Evolutionary conservation across 1,284 basidiomycete species (phyloP).

Genomic region (Apiotrichum gracile): DNA sequence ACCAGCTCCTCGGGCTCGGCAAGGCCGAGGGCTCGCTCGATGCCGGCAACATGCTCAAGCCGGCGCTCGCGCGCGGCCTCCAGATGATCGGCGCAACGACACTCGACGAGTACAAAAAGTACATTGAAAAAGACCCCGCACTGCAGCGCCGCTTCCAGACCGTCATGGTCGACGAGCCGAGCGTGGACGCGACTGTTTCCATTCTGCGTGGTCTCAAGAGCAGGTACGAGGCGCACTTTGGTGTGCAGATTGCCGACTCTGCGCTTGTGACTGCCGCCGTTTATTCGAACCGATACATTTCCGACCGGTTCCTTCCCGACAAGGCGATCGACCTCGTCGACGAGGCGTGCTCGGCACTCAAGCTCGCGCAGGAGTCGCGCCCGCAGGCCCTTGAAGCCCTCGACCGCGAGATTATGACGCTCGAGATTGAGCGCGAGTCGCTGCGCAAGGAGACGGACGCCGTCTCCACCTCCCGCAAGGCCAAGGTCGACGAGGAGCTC

Average conservation of each 20-base stretch:
- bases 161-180: constrained; percentile 78
- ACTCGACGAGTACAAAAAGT: constrained; percentile 83
- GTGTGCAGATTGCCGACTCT: constrained; percentile 80
- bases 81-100: constrained; percentile 85
- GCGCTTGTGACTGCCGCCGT: constrained; percentile 81
- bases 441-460: constrained; percentile 82
- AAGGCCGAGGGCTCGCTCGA: constrained; percentile 89
- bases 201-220: constrained; percentile 81
- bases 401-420: constrained; percentile 74
- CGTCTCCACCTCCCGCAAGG: constrained; percentile 66
- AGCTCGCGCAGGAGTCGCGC: constrained; percentile 84
- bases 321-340: constrained; percentile 81
- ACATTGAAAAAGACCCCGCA: constrained; percentile 86
- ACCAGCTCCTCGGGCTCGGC: constrained; percentile 59
- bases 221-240: constrained; percentile 81
- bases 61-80: constrained; percentile 71
- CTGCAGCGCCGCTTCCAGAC: constrained; percentile 86
- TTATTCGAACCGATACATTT: constrained; percentile 73
- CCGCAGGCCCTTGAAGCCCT: constrained; percentile 78
- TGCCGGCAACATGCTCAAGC: constrained; percentile 61
- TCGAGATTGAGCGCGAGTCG: constrained; percentile 85
- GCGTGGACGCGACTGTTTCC: constrained; percentile 76
- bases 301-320: constrained; percentile 80
- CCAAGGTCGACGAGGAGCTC: constrained; percentile 57
- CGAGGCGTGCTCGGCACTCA: constrained; percentile 79